A percentile compares a stretch with the other conserved stretches of the same genome.
phyloP scores from a whole-genome alignment of 768 basidiomycete genomes.

The Butyriboletus loyo region DNA sequence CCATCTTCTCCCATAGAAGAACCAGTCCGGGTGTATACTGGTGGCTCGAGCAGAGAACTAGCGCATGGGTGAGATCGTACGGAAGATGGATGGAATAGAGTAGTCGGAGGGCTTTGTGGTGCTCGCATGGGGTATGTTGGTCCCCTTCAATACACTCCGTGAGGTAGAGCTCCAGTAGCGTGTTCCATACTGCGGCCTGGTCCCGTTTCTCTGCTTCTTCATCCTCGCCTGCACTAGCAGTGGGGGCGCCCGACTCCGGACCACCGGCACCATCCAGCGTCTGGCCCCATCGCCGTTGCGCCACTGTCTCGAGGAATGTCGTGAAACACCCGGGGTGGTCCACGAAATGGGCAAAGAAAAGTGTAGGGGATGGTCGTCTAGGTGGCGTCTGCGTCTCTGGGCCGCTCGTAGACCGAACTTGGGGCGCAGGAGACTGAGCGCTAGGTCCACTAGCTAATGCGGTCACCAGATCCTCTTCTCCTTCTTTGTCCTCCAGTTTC shows the following conservation, averaged over 20 bases:
- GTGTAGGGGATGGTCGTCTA: conserved; percentile 71
- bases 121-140: conserved; percentile 8
- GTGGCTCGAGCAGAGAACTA: conserved; percentile 89
- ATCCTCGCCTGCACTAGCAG: conserved; percentile 31
- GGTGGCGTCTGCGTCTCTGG: conserved; percentile 31
- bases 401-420: conserved; percentile 3
- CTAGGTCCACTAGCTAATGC: conserved; percentile 28
- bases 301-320: conserved; percentile 85
- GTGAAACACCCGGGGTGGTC: conserved; percentile 84
- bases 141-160: conserved; percentile 35
- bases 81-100: conserved; percentile 61
- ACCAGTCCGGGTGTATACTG: conserved; percentile 84
- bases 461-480: conserved; percentile 18
- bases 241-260: conserved; percentile 8
- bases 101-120: conserved; percentile 68
- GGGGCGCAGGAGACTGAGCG: conserved; percentile 9
- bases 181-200: conserved; percentile 92
- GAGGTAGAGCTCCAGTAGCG: conserved; percentile 89
- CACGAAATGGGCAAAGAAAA: conserved; percentile 93
- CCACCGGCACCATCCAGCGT: conserved; percentile 41
- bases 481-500: conserved; percentile 13
- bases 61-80: conserved; percentile 86
- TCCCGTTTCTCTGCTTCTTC: conserved; percentile 58
- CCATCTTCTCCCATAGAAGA: conserved; percentile 87
- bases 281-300: conserved; percentile 77